Conservation (phyloP, 1,139 yeast genomes). For the Petasospora fabianii region DNA sequence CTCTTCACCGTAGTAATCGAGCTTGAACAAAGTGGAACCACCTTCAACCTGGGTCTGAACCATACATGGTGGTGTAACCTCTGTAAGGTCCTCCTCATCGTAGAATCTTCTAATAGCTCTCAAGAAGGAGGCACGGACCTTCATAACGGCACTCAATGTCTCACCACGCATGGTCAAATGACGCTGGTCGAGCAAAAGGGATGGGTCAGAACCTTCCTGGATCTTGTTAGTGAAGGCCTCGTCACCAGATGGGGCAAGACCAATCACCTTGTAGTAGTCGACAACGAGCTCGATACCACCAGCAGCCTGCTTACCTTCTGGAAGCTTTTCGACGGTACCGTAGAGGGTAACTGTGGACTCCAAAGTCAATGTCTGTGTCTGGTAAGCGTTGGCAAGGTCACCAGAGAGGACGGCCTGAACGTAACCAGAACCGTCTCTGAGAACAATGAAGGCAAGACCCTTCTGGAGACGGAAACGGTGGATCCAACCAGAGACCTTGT, state of each 20-base stretch:
- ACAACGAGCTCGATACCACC: constrained; percentile 94
- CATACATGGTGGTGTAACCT: constrained; percentile 99
- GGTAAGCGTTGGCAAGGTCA: constrained; percentile 86
- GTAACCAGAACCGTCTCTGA: constrained; percentile 94
- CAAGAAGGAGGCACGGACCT: constrained; percentile 83
- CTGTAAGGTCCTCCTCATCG: constrained; percentile 70
- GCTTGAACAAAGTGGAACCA: constrained; percentile 90
- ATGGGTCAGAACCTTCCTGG: constrained; percentile 92
- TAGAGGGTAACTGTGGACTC: constrained; percentile 80
- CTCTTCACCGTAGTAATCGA: constrained; percentile 95
- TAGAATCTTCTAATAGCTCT: constrained; percentile 73
- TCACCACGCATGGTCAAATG: constrained; percentile 96
- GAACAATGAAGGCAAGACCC: constrained; percentile 83
- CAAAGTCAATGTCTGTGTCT: constrained; percentile 78
- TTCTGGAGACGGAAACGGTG: constrained; percentile 93
- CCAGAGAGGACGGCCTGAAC: constrained; percentile 87
- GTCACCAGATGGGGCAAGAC: constrained; percentile 94
- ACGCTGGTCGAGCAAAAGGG: constrained; percentile 88
- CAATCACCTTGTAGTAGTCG: constrained; percentile 84
- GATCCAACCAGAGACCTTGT: constrained; percentile 87
- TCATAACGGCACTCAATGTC: constrained; percentile 89
- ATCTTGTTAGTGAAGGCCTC: constrained; percentile 93
- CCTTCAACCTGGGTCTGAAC: constrained; percentile 99
- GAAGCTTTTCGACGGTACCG: constrained; percentile 79
- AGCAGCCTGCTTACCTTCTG: constrained; percentile 96